Evolutionary conservation across 768 basidiomycete genomes (phyloP).

Genomic region (Amanita subjunquillea): DNA sequence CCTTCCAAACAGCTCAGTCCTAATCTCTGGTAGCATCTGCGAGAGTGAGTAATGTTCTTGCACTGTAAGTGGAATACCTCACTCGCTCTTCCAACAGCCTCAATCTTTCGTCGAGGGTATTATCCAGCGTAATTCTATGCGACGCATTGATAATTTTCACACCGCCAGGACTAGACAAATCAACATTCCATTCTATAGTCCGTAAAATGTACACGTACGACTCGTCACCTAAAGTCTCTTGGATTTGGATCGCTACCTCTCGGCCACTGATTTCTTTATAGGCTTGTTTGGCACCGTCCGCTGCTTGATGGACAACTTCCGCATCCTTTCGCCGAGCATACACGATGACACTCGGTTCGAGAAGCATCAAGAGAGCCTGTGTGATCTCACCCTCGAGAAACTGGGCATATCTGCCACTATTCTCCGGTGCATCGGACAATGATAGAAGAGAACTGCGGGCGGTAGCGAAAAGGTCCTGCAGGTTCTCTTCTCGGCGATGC

Average conservation of each 20-base stretch:
- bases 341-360: conserved; percentile 66
- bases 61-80: conserved; percentile 12
- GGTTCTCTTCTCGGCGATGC: conserved; percentile 83
- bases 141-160: conserved; percentile 64
- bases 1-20: conserved; percentile 77
- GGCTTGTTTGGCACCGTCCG: conserved; percentile 45
- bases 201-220: conserved; percentile 32
- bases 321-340: conserved; percentile 61
- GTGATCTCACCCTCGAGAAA: conserved; percentile 80
- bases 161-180: conserved; percentile 65
- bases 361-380: conserved; percentile 75
- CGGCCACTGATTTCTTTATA: conserved; percentile 78
- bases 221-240: conserved; percentile 55
- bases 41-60: background rate
- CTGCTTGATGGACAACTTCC: conserved; percentile 49
- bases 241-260: conserved; percentile 45
- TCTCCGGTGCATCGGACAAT: conserved; percentile 33
- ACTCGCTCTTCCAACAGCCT: conserved; percentile 85
- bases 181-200: background rate
- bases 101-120: conserved; percentile 89
- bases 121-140: conserved; percentile 81
- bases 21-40: conserved; percentile 94
- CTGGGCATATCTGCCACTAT: conserved; percentile 63
- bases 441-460: conserved; percentile 55
- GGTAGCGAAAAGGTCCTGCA: conserved; percentile 78